phyloP scores from a whole-genome alignment of 1,284 basidiomycete genomes.

The Marasmius sp. region DNA sequence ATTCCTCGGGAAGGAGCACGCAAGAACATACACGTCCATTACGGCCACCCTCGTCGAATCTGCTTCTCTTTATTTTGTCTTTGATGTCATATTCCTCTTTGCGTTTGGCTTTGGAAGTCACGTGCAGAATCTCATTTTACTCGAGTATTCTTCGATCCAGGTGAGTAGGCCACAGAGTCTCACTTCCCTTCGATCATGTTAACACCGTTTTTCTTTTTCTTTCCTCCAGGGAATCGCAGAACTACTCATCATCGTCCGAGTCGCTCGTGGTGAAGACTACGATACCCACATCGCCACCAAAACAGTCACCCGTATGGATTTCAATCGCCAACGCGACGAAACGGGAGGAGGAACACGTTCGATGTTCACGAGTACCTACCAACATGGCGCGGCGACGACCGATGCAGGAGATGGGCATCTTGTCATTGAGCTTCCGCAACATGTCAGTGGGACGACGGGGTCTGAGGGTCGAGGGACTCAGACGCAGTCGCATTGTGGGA shows the following conservation, averaged over 20 bases:
- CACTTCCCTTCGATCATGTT: neutral
- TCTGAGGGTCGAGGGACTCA: too few relatives aligned
- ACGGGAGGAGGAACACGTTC: neutral
- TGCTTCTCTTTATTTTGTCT: constrained; percentile 18
- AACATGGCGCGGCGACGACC: too few relatives aligned
- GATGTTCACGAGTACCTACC: neutral
- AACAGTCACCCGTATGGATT: neutral
- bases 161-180: neutral
- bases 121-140: constrained; percentile 16
- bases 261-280: constrained; percentile 20
- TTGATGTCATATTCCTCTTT: constrained; percentile 17
- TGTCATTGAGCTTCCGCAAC: too few relatives aligned
- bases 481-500: too few relatives aligned
- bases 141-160: constrained; percentile 15
- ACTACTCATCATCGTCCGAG: constrained; percentile 28
- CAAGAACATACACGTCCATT: constrained; percentile 20
- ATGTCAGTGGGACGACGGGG: too few relatives aligned
- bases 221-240: constrained; percentile 25
- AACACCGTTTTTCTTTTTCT: neutral
- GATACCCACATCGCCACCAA: neutral
- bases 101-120: constrained; percentile 15
- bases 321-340: neutral
- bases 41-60: constrained; percentile 19
- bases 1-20: constrained; percentile 19
- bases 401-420: too few relatives aligned